These are phyloP conservation scores for Saturnispora silvae DNA, from an alignment of 805 yeast species.

Conservation along the genomic window DNA sequence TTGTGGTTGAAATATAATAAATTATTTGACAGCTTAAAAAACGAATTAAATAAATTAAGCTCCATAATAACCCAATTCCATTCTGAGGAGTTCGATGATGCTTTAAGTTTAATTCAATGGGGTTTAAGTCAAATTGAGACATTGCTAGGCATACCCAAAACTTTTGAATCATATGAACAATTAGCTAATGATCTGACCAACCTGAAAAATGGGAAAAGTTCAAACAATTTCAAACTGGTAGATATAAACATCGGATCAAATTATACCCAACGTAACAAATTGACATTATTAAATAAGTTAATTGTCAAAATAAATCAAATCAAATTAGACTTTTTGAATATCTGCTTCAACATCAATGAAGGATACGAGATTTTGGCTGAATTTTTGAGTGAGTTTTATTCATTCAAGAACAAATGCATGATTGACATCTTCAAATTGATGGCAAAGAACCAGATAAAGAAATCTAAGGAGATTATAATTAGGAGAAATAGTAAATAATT, in stretches of 20 bases:
- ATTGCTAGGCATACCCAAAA: too few relatives aligned
- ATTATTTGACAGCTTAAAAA: background rate
- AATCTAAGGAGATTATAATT: too few relatives aligned
- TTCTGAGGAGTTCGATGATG: background rate
- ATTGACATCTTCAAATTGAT: slow-evolving; percentile 28
- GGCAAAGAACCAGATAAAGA: slow-evolving; percentile 19
- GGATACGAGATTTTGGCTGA: slow-evolving; percentile 57
- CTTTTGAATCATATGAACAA: background rate
- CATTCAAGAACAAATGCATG: slow-evolving; percentile 36
- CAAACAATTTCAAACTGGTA: too few relatives aligned
- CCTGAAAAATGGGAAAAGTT: too few relatives aligned
- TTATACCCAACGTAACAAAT: background rate
- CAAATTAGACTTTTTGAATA: slow-evolving; percentile 30
- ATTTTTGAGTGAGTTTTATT: slow-evolving; percentile 49
- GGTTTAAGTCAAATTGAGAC: background rate
- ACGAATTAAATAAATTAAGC: background rate
- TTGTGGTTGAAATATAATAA: background rate
- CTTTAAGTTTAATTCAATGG: background rate
- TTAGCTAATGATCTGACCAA: too few relatives aligned
- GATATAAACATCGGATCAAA: background rate
- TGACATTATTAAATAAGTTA: slow-evolving; percentile 22
- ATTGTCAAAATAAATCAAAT: slow-evolving; percentile 31
- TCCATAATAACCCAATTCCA: background rate
- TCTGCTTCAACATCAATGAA: slow-evolving; percentile 37
- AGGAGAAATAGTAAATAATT: too few relatives aligned